Evolutionary conservation across 306 rosid genomes (phyloP).

Genomic region (Begonia peltatifolia): DNA sequence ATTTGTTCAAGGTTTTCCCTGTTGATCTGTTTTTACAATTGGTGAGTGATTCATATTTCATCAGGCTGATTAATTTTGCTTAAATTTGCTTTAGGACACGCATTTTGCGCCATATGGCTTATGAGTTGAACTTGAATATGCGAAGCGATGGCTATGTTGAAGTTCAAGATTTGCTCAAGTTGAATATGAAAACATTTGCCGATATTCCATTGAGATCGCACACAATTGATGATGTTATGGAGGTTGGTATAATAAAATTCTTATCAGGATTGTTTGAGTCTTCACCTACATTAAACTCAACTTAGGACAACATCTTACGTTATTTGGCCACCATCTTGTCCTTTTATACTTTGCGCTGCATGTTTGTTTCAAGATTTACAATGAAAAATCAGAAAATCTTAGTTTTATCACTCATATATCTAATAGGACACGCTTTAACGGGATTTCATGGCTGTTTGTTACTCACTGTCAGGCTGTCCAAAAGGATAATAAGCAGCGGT

Average conservation of each 20-base stretch:
- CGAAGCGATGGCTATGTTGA: conserved; percentile 70
- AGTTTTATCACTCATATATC: background rate
- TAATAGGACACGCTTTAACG: background rate
- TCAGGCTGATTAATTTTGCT: background rate
- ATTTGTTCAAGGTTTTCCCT: too few species aligned
- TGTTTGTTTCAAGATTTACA: background rate
- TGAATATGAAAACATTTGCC: conserved; percentile 67
- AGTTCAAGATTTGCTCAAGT: conserved; percentile 58
- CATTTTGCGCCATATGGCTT: conserved; percentile 80
- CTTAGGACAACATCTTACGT: background rate
- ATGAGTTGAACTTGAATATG: conserved; percentile 63
- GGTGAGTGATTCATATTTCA: background rate
- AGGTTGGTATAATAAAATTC: conserved; percentile 31
- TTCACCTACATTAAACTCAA: too few species aligned
- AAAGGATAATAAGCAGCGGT: conserved; percentile 83
- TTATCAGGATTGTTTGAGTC: background rate
- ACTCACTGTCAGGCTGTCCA: conserved; percentile 50
- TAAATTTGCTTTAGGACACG: conserved; percentile 41
- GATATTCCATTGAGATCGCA: conserved; percentile 61
- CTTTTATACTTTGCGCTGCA: background rate
- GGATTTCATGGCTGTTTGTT: conserved; percentile 1
- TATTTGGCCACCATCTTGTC: background rate
- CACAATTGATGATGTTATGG: conserved; percentile 68
- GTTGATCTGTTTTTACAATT: too few species aligned
- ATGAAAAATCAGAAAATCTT: background rate